A percentile compares a stretch with the other conserved stretches of the same genome.
phyloP scores from a whole-genome alignment of 2,329 filamentous ascomycete genomes.

The Xylariaceae sp. region DNA sequence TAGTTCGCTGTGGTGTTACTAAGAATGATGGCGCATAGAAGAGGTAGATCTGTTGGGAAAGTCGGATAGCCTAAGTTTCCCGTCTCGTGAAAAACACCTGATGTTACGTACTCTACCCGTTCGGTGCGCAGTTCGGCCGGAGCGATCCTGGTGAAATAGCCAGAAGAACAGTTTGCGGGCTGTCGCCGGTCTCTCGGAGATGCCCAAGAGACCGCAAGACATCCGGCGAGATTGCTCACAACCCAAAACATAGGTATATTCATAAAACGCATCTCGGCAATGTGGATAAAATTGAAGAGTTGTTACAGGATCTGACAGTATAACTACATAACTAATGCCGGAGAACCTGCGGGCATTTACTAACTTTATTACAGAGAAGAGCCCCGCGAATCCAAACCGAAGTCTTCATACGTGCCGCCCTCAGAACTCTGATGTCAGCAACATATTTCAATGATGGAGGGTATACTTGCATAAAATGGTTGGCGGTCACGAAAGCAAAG shows the following conservation, averaged over 20 bases:
- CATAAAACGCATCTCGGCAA: slow-evolving; percentile 1
- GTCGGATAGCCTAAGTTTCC: slow-evolving; percentile 29
- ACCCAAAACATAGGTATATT: slow-evolving; percentile 9
- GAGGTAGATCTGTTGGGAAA: slow-evolving; percentile 24
- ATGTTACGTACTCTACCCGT: slow-evolving; percentile 22
- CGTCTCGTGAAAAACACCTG: slow-evolving; percentile 21
- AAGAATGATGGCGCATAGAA: slow-evolving; percentile 28
- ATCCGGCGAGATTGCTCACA: slow-evolving; percentile 6
- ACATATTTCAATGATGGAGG: too few species aligned
- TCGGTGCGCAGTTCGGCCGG: slow-evolving; percentile 20
- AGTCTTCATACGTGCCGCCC: too few species aligned
- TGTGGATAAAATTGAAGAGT: neutral
- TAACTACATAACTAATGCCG: too few species aligned
- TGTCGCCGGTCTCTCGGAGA: slow-evolving; percentile 11
- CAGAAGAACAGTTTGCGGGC: slow-evolving; percentile 17
- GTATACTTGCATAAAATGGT: too few species aligned
- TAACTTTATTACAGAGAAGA: too few species aligned
- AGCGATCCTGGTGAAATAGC: slow-evolving; percentile 21
- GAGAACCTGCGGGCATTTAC: too few species aligned
- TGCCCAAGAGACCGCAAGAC: slow-evolving; percentile 7
- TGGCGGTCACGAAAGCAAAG: too few species aligned
- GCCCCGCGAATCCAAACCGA: too few species aligned
- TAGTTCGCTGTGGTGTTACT: slow-evolving; percentile 26
- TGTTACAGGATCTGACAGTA: too few species aligned
- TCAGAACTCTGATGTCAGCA: too few species aligned